Percentiles rank a stretch among this genome's conserved stretches.
These are phyloP conservation scores for Fraxinus xanthoxyloides DNA, from an alignment of 305 asterid species.

Conservation along the genomic window DNA sequence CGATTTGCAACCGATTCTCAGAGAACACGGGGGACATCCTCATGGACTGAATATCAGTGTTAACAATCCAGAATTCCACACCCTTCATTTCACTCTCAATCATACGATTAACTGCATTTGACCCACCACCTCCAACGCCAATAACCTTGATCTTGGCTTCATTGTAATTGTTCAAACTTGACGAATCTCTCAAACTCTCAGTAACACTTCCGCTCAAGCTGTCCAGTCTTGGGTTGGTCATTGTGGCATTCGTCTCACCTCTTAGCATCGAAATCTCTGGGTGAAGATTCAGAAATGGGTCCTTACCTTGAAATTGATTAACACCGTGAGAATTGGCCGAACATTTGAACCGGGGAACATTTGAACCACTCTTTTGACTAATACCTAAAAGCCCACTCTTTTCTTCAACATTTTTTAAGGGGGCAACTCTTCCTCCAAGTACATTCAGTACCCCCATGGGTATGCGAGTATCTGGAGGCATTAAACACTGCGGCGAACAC, in stretches of 20 bases:
- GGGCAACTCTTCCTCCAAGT: conserved; percentile 36
- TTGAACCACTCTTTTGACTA: conserved; percentile 21
- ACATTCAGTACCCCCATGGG: conserved; percentile 31
- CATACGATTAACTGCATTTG: conserved; percentile 61
- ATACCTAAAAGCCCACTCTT: conserved; percentile 28
- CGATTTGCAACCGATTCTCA: conserved; percentile 46
- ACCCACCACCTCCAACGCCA: conserved; percentile 60
- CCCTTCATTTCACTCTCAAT: conserved; percentile 54
- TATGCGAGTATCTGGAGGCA: conserved; percentile 30
- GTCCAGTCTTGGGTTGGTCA: conserved; percentile 34
- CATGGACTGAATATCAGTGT: conserved; percentile 55
- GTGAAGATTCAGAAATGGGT: conserved; percentile 46
- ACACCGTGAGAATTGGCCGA: conserved; percentile 37
- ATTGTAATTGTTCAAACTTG: conserved; percentile 33
- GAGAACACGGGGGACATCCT: conserved; percentile 48
- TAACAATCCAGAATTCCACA: conserved; percentile 59
- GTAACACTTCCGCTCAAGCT: conserved; percentile 33
- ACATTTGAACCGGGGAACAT: conserved; percentile 31
- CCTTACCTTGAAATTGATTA: conserved; percentile 39
- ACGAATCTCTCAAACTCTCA: conserved; percentile 35
- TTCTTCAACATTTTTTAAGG: conserved; percentile 33
- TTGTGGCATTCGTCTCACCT: conserved; percentile 38
- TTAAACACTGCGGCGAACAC: conserved; percentile 31
- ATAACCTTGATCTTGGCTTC: conserved; percentile 55
- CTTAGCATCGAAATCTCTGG: conserved; percentile 53